These are phyloP conservation scores for Aegle marmelos DNA, from an alignment of 345 rosid genomes.

Conservation along the genomic window DNA sequence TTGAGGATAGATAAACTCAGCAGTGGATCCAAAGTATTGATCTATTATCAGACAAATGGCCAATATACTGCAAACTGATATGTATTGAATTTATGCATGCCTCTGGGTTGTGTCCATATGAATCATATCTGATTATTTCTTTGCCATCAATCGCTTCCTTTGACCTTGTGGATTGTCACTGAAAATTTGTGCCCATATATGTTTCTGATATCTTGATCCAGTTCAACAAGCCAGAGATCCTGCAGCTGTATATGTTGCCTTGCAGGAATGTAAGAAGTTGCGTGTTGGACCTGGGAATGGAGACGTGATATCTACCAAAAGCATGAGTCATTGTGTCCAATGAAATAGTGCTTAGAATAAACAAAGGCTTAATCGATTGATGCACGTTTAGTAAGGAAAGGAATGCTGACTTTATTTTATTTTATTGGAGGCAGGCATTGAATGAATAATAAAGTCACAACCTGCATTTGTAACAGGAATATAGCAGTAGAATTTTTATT, in stretches of 20 bases:
- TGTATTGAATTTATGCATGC: neutral
- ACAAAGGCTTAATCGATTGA: neutral
- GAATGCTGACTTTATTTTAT: neutral
- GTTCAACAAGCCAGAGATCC: neutral
- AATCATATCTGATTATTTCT: neutral
- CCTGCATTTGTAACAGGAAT: neutral
- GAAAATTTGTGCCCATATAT: neutral
- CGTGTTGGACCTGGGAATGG: neutral
- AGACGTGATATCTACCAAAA: neutral
- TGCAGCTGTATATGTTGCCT: neutral
- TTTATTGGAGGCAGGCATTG: neutral
- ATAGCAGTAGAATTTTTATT: too few species aligned
- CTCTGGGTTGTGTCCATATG: neutral
- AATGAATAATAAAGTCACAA: neutral
- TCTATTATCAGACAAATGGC: too few species aligned
- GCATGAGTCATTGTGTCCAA: neutral
- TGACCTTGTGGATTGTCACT: neutral
- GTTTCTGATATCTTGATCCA: neutral
- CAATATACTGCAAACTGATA: neutral
- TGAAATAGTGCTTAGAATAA: neutral
- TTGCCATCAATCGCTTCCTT: neutral
- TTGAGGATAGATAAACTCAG: fast-evolving
- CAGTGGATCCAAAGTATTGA: too few species aligned
- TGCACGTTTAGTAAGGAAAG: neutral
- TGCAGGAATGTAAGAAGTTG: neutral